phyloP scores from a whole-genome alignment of 2,329 filamentous ascomycete species.

The Aureobasidium sp. region DNA sequence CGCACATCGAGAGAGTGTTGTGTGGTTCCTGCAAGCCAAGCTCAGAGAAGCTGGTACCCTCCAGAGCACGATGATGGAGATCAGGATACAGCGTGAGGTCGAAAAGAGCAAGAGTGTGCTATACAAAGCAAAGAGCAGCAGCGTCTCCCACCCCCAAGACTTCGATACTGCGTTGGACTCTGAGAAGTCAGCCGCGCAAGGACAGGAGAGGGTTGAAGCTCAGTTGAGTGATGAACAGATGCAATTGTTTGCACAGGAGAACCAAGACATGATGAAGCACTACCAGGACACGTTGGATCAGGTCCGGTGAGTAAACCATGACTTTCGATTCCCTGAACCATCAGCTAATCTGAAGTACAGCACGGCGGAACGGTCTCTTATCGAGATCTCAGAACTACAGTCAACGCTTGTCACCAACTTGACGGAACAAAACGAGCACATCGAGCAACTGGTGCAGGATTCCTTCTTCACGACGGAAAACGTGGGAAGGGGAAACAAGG shows the following conservation, averaged over 20 bases:
- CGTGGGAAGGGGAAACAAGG: slow-evolving; percentile 78
- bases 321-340: not conserved
- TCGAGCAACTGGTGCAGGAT: slow-evolving; percentile 80
- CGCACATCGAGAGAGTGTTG: slow-evolving; percentile 68
- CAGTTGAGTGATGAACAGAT: slow-evolving; percentile 58
- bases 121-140: slow-evolving; percentile 50
- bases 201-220: not conserved
- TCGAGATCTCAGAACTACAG: slow-evolving; percentile 90
- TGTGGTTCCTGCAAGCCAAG: slow-evolving; percentile 70
- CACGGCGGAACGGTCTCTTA: slow-evolving; percentile 76
- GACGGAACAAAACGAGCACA: slow-evolving; percentile 75
- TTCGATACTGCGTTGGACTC: not conserved
- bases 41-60: slow-evolving; percentile 67
- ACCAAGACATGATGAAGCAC: slow-evolving; percentile 84
- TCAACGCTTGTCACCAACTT: slow-evolving; percentile 81
- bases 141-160: not conserved
- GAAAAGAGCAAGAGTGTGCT: slow-evolving; percentile 84
- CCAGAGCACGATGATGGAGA: slow-evolving; percentile 90
- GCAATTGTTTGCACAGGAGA: slow-evolving; percentile 88
- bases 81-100: slow-evolving; percentile 69
- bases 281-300: slow-evolving; percentile 92
- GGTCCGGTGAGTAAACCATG: slow-evolving; percentile 59
- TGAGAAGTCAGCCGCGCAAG: not conserved
- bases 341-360: slow-evolving; percentile 38
- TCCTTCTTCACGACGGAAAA: slow-evolving; percentile 76